A percentile compares a stretch with the other conserved stretches of the same genome.
phyloP scores from a whole-genome alignment of 805 yeast species.

The Millerozyma miso region DNA sequence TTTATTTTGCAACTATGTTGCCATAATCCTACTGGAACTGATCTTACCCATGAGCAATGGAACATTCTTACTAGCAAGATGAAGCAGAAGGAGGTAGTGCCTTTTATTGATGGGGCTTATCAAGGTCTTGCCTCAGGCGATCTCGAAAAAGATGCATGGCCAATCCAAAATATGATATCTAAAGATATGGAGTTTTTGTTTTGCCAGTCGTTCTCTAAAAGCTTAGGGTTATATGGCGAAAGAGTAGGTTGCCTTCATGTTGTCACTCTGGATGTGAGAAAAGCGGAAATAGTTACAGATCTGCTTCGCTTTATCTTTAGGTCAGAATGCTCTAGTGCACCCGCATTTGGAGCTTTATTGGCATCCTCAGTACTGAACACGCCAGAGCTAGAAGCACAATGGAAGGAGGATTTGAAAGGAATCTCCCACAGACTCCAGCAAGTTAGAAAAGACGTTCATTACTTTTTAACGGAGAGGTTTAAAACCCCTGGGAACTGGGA shows the following conservation, averaged over 20 bases:
- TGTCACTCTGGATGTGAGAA: slow-evolving; percentile 16
- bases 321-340: slow-evolving; percentile 42
- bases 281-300: slow-evolving; percentile 14
- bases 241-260: slow-evolving; percentile 37
- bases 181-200: slow-evolving; percentile 40
- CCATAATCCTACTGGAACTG: slow-evolving; percentile 45
- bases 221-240: slow-evolving; percentile 39
- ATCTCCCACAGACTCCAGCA: slow-evolving; percentile 28
- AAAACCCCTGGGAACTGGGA: slow-evolving; percentile 44
- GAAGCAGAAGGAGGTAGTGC: slow-evolving; percentile 21
- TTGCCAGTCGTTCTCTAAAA: slow-evolving; percentile 38
- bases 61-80: slow-evolving; percentile 21
- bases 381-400: slow-evolving; percentile 19
- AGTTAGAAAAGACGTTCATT: slow-evolving; percentile 26
- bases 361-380: slow-evolving; percentile 28
- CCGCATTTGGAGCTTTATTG: slow-evolving; percentile 44
- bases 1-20: slow-evolving; percentile 41
- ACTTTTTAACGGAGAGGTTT: slow-evolving; percentile 24
- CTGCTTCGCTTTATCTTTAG: slow-evolving; percentile 32
- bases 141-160: slow-evolving; percentile 50
- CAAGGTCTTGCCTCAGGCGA: slow-evolving; percentile 51
- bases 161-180: slow-evolving; percentile 30
- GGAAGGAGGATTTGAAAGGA: slow-evolving; percentile 33
- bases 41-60: slow-evolving; percentile 36
- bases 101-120: slow-evolving; percentile 39